These are phyloP conservation scores for Colletotrichum sp. DNA, from an alignment of 2,329 filamentous ascomycete species.

Conservation along the genomic window DNA sequence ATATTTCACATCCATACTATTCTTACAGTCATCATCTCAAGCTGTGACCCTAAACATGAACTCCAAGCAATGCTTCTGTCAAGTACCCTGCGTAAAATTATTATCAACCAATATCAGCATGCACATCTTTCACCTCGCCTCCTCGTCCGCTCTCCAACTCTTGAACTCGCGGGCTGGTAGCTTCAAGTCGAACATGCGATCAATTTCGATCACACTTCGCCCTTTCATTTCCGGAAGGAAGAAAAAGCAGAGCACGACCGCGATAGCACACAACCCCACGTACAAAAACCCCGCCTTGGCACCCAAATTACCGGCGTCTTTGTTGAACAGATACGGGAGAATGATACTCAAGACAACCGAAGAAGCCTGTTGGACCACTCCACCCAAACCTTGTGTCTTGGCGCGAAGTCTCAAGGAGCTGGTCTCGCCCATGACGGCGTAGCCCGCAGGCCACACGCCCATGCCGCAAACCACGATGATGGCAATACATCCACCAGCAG, in stretches of 20 bases:
- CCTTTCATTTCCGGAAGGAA: slow-evolving; percentile 59
- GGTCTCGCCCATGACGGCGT: slow-evolving; percentile 45
- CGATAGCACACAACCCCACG: slow-evolving; percentile 35
- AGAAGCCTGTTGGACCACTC: slow-evolving; percentile 42
- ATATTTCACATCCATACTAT: too few species aligned
- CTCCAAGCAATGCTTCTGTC: not conserved
- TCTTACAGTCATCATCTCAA: too few species aligned
- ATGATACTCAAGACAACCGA: slow-evolving; percentile 42
- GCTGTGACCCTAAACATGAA: not conserved
- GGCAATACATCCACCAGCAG: slow-evolving; percentile 43
- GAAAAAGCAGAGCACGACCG: slow-evolving; percentile 42
- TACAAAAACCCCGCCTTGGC: slow-evolving; percentile 45
- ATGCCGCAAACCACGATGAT: slow-evolving; percentile 45
- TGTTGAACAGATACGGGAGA: slow-evolving; percentile 55
- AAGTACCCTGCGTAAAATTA: too few species aligned
- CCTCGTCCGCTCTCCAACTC: slow-evolving; percentile 26
- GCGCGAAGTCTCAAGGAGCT: slow-evolving; percentile 46
- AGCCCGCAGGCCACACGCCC: slow-evolving; percentile 45
- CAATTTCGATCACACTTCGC: slow-evolving; percentile 47
- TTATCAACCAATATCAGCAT: too few species aligned
- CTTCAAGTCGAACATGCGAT: slow-evolving; percentile 60
- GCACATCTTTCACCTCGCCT: too few species aligned
- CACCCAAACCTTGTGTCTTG: slow-evolving; percentile 47
- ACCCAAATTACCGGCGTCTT: slow-evolving; percentile 37
- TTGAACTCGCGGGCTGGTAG: slow-evolving; percentile 60